phyloP scores from a whole-genome alignment of 495 filamentous ascomycete species.

The Usnea hakonensis region DNA sequence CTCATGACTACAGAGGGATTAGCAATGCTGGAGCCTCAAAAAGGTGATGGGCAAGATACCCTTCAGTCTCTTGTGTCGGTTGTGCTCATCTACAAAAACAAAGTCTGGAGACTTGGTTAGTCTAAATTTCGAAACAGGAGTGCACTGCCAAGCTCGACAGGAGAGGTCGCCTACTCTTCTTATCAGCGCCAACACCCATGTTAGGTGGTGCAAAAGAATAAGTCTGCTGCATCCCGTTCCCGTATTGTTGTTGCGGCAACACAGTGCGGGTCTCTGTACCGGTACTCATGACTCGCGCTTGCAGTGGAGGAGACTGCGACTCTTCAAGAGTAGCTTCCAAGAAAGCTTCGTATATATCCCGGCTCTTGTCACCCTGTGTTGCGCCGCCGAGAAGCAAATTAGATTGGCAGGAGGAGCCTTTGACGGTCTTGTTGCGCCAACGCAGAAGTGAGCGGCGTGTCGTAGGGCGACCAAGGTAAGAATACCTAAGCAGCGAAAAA shows the following conservation, averaged over 20 bases:
- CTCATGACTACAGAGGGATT: conserved; percentile 71
- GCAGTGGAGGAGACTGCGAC: background rate
- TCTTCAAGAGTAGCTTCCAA: background rate
- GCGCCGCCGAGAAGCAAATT: background rate
- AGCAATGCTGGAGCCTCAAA: background rate
- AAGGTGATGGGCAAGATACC: conserved; percentile 45
- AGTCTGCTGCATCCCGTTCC: conserved; percentile 17
- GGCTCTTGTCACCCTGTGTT: background rate
- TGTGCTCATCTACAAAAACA: conserved; percentile 99
- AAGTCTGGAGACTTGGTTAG: conserved; percentile 55
- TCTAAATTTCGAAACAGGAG: background rate
- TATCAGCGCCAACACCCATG: conserved; percentile 22
- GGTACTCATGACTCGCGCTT: conserved; percentile 6
- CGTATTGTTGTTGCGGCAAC: conserved; percentile 15
- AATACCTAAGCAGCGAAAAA: background rate
- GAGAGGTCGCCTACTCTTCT: conserved; percentile 21
- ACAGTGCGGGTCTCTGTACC: conserved; percentile 15
- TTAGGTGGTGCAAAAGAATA: conserved; percentile 44
- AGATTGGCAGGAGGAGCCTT: background rate
- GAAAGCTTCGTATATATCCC: background rate
- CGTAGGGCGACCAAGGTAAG: background rate
- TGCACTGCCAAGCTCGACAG: background rate
- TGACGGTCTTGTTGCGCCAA: background rate
- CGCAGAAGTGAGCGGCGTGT: background rate
- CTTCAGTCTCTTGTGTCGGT: conserved; percentile 93